Conservation (phyloP, 495 filamentous ascomycete species). For the Staphylotrichum tortipilum region DNA sequence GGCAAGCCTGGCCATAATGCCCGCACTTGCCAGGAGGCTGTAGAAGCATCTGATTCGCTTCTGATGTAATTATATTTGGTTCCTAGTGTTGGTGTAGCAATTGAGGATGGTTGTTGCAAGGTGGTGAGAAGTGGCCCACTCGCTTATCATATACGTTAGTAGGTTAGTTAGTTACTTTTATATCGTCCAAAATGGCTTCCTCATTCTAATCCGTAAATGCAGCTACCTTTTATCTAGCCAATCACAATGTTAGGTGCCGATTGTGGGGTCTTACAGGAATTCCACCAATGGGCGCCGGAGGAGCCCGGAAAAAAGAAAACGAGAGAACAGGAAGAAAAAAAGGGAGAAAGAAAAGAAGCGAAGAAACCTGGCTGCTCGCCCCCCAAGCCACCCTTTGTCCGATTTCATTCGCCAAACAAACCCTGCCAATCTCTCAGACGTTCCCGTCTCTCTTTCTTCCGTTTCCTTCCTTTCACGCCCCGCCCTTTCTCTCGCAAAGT, state of each 20-base stretch:
- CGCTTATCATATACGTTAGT: neutral
- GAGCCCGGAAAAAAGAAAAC: slow-evolving; percentile 4
- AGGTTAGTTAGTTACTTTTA: too few species aligned
- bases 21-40: too few species aligned
- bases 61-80: too few species aligned
- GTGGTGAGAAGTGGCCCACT: too few species aligned
- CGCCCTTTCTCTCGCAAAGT: neutral
- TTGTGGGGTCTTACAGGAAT: neutral
- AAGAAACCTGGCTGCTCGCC: slow-evolving; percentile 7
- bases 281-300: neutral
- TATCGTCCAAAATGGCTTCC: too few species aligned
- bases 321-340: slow-evolving; percentile 6
- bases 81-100: too few species aligned
- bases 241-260: neutral
- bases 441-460: neutral
- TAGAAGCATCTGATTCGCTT: too few species aligned
- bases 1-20: too few species aligned
- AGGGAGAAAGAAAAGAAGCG: slow-evolving; percentile 5
- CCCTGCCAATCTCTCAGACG: neutral
- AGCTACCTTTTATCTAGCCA: too few species aligned
- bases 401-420: slow-evolving; percentile 1
- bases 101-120: too few species aligned
- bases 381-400: slow-evolving; percentile 13
- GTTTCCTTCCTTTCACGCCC: neutral
- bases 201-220: too few species aligned